phyloP scores from a whole-genome alignment of 2,329 filamentous ascomycete species.

The Colletotrichum shisoi region DNA sequence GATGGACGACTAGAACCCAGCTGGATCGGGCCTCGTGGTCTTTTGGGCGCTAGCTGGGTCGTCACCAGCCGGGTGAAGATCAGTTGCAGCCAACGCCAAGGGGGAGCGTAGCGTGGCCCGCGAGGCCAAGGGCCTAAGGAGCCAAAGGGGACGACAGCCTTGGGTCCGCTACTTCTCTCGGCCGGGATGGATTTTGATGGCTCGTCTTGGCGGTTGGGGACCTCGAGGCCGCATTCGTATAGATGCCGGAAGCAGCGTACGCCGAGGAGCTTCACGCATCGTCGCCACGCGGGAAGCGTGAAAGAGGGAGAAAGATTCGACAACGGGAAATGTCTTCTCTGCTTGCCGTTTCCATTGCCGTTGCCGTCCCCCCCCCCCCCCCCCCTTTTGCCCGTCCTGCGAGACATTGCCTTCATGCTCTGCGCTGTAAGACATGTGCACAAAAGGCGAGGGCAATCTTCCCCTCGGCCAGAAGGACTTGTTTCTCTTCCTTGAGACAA shows the following conservation, averaged over 20 bases:
- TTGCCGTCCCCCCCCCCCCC: too few species aligned
- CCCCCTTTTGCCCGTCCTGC: too few species aligned
- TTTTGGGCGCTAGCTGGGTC: not conserved
- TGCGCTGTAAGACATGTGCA: not conserved
- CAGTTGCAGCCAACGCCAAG: not conserved
- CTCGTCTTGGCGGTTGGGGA: not conserved
- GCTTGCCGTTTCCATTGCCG: not conserved
- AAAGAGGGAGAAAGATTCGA: too few species aligned
- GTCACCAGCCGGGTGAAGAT: not conserved
- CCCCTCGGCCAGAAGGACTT: not conserved
- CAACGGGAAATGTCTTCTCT: not conserved
- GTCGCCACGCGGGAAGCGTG: not conserved
- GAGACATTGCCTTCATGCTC: not conserved
- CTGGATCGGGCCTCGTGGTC: not conserved
- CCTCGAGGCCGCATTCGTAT: not conserved
- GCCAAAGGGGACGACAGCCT: not conserved
- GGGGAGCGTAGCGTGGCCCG: too few species aligned
- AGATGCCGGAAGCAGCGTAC: not conserved
- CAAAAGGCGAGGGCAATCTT: not conserved
- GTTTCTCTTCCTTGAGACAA: not conserved
- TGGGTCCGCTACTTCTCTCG: constrained; percentile 1
- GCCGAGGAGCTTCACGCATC: not conserved
- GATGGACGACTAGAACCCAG: not conserved
- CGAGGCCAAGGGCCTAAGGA: not conserved
- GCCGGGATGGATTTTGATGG: constrained; percentile 1